These are phyloP conservation scores for Miscanthus lutarioriparius DNA, from an alignment of 176 grass and related monocot genomes.

Conservation along the genomic window DNA sequence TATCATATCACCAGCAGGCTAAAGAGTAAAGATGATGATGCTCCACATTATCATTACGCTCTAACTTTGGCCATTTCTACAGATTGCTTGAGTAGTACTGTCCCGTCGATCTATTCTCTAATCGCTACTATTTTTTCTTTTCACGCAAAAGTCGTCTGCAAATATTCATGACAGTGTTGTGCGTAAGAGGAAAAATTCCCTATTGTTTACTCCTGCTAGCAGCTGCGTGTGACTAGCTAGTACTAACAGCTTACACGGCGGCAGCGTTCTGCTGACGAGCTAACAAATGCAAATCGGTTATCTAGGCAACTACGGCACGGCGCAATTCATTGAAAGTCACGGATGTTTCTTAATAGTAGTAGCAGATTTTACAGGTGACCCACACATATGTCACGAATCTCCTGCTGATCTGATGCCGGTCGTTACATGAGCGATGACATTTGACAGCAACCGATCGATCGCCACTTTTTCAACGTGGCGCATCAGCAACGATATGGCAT, in stretches of 20 bases:
- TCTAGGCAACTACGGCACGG: not conserved
- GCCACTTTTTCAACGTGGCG: not conserved
- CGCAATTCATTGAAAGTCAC: not conserved
- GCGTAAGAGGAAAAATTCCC: not conserved
- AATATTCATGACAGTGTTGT: not conserved
- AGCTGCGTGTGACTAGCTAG: not conserved
- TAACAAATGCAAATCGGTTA: not conserved
- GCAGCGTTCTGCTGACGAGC: not conserved
- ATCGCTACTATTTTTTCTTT: not conserved
- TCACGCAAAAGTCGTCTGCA: conserved; percentile 13
- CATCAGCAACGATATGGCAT: not conserved
- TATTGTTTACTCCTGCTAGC: not conserved
- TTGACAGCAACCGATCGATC: not conserved
- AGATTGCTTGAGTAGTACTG: not conserved
- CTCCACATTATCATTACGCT: not conserved
- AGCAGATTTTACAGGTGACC: not conserved
- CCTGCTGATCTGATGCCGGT: not conserved
- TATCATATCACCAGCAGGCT: not conserved
- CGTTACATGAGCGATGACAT: not conserved
- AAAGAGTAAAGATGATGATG: not conserved
- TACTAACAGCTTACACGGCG: not conserved
- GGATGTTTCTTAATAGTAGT: not conserved
- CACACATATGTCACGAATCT: not conserved
- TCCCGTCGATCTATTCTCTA: not conserved
- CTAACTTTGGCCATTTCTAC: not conserved